These are phyloP conservation scores for Starmera stellimalicola DNA, from an alignment of 1,139 yeast species.

Conservation along the genomic window DNA sequence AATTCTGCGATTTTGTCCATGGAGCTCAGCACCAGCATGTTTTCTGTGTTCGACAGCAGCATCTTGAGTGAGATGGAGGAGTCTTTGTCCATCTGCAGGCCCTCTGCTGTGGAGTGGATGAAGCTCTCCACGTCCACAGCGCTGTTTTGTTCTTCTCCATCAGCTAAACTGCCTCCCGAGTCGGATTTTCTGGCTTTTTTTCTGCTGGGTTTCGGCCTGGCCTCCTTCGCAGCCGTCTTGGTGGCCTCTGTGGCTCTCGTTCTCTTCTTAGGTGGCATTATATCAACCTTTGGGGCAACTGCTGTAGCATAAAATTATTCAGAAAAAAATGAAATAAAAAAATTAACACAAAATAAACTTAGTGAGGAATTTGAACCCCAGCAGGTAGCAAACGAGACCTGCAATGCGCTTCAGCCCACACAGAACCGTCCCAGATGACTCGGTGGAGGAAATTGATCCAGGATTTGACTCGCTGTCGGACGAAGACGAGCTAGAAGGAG, in stretches of 20 bases:
- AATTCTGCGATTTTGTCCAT: neutral
- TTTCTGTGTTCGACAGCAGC: neutral
- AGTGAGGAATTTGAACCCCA: neutral
- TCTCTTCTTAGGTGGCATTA: slow-evolving; percentile 22
- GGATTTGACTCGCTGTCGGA: slow-evolving; percentile 20
- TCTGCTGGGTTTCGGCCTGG: neutral
- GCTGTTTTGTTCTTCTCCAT: neutral
- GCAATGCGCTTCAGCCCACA: slow-evolving; percentile 23
- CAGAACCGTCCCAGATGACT: slow-evolving; percentile 11
- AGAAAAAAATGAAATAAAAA: neutral
- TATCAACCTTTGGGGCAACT: neutral
- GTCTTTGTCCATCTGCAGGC: neutral
- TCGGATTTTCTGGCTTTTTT: slow-evolving; percentile 1
- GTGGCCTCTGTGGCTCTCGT: slow-evolving; percentile 11
- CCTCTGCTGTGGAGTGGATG: neutral
- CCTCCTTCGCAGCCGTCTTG: slow-evolving; percentile 6
- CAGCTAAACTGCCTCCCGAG: neutral
- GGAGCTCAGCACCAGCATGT: neutral
- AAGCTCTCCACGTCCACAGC: neutral
- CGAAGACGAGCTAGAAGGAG: slow-evolving; percentile 5
- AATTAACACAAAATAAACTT: neutral
- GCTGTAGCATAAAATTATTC: neutral
- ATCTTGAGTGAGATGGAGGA: neutral
- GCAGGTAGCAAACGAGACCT: neutral
- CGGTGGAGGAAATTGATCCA: slow-evolving; percentile 10